Base-by-base conservation (phyloP, 106 monocot genomes). In the Acanthochlamys bracteata region DNA sequence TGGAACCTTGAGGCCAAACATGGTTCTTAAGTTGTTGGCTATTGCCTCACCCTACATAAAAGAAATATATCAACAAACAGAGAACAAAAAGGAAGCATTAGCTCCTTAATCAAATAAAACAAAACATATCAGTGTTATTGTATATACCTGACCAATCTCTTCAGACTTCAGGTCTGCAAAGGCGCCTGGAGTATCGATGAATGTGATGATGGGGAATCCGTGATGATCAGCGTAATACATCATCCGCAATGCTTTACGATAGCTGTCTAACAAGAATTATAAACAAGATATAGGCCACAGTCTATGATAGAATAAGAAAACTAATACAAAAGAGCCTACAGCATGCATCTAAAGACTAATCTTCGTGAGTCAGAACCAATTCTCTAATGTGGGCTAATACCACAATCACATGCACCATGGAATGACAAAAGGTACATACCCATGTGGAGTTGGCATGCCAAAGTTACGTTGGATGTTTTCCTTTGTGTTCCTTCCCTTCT, bases 381-480 rank as follows among this genome's bases (percentile, higher is more conserved):
- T n/a, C n/a, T n/a, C n/a, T n/a, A n/a, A n/a, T n/a, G n/a, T n/a
- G n/a, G n/a, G n/a, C n/a, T n/a, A n/a, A n/a, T n/a, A n/a, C n/a
- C n/a, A n/a, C n/a, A n/a, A n/a, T n/a, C n/a, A n/a, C n/a, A n/a
- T n/a, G n/a, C n/a, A n/a, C n/a, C n/a, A n/a, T n/a, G n/a, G n/a
- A n/a, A n/a, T n/a, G n/a, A n/a, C n/a, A 33, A 6, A 1, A 49
- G 55, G 1, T 55, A 20, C 55, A 20, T 88, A 89, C 93, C 93
- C 93, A 67, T 93, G 93, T 27, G 93, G 93, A 65, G 93, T 93
- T 53, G 89, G 93, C 93, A 93, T 93, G 68, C 85, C 93, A 70
- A 93, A 93, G 63, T 89, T 93, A 4, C 89, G 74, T 58, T 81
- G 74, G 74, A 93, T 88, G 72, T 93, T 85, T 74, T 93, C 93